Evolutionary conservation across 768 basidiomycete genomes (phyloP), one percentile per base, ranked within the genome.

Genomic region (Gymnopilus dilepis): DNA sequence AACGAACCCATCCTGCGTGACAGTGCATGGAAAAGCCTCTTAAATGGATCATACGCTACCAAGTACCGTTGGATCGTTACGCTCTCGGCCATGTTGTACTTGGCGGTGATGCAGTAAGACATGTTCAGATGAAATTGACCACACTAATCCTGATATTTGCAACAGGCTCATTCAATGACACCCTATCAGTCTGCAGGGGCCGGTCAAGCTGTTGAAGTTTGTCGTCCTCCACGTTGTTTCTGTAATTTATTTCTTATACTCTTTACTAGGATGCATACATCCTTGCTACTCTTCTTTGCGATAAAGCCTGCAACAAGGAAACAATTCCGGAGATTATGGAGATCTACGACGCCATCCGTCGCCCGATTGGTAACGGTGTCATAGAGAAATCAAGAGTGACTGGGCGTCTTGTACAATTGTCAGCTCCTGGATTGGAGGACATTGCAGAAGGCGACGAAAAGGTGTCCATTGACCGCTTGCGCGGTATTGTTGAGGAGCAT

Each of bases 101-200:
- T 13, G 67, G 81, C 2, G 85, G 84, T 21, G 85, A 86, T 61
- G 78, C 85, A 6, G 80, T 81, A 62, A n/a, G n/a, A n/a, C n/a
- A n/a, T n/a, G n/a, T n/a, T n/a, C n/a, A n/a, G n/a, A n/a, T n/a
- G n/a, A n/a, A n/a, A n/a, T n/a, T n/a, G n/a, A n/a, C n/a, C n/a
- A n/a, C n/a, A n/a, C n/a, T n/a, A n/a, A n/a, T n/a, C n/a, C n/a
- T n/a, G n/a, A n/a, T n/a, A n/a, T n/a, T n/a, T n/a, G n/a, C n/a
- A n/a, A n/a, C 30, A 74, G 71, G 71, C 73, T 43, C 73, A 78
- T 59, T 74, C 71, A 13, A 76, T 75, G 74, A 65, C 66, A 2
- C 73, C 74, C 11, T 72, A 75, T 64, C 71, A 72, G 61, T 73
- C 72, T 0, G 67, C 69, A 38, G 75, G 73, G 9, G 75, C 74